Conservation (phyloP, 2,329 filamentous ascomycete genomes). For the Hymenoscyphus infarciens region DNA sequence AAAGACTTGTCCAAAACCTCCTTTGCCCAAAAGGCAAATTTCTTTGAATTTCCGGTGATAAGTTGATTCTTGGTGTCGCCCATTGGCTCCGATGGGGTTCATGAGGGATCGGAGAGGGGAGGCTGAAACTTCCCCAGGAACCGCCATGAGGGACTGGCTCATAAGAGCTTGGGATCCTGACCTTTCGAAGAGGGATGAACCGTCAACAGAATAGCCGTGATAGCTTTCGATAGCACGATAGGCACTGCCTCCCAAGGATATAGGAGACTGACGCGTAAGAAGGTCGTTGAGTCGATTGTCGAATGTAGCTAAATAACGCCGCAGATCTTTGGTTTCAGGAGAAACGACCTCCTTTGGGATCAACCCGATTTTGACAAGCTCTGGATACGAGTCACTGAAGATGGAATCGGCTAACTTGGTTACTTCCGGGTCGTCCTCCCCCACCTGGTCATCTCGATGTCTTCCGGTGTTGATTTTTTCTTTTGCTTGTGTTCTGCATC, state of each 20-base stretch:
- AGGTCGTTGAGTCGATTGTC: constrained; percentile 28
- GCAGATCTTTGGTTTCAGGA: constrained; percentile 20
- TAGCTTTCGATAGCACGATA: constrained; percentile 13
- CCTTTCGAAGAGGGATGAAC: constrained; percentile 16
- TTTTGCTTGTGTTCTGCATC: constrained; percentile 31
- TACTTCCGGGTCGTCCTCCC: constrained; percentile 30
- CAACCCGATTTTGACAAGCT: constrained; percentile 28
- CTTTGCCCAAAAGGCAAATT: constrained; percentile 57
- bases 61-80: neutral
- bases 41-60: constrained; percentile 44
- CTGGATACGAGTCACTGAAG: constrained; percentile 25
- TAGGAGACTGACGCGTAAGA: constrained; percentile 16
- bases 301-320: constrained; percentile 28
- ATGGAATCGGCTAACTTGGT: constrained; percentile 22
- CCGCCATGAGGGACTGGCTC: neutral
- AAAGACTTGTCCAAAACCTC: constrained; percentile 63
- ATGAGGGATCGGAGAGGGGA: constrained; percentile 11
- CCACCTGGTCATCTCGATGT: constrained; percentile 20
- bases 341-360: constrained; percentile 27
- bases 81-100: neutral
- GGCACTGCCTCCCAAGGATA: constrained; percentile 6
- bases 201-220: constrained; percentile 2
- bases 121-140: neutral
- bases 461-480: constrained; percentile 26
- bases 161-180: constrained; percentile 11